A percentile compares a stretch with the other conserved stretches of the same genome.
These are phyloP conservation scores for Hysterium pulicare DNA, from an alignment of 2,329 filamentous ascomycete species.

Conservation along the genomic window DNA sequence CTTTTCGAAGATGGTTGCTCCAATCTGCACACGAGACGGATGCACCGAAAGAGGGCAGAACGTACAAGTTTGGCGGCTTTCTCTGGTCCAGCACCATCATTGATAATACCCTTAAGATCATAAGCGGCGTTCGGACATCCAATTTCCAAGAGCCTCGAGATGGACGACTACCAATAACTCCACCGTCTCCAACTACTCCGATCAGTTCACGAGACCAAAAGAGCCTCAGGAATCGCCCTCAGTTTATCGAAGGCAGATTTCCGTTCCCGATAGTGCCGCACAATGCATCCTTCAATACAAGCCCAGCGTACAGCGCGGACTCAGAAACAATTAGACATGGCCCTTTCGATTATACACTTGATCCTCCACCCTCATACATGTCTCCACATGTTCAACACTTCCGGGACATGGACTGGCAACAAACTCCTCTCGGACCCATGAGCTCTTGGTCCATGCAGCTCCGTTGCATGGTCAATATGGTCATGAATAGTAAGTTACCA, in stretches of 20 bases:
- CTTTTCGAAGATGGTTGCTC: constrained; percentile 27
- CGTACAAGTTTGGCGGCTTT: constrained; percentile 23
- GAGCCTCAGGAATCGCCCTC: neutral
- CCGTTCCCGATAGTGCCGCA: neutral
- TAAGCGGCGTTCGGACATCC: constrained; percentile 24
- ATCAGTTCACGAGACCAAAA: too few species aligned
- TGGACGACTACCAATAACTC: too few species aligned
- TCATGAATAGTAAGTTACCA: constrained; percentile 57
- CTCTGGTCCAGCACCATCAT: constrained; percentile 25
- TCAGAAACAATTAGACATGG: neutral
- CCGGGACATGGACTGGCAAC: constrained; percentile 66
- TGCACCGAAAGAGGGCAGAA: constrained; percentile 8
- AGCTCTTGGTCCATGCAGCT: constrained; percentile 66
- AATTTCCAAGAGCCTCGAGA: neutral
- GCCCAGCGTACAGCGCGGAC: neutral
- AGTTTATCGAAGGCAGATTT: too few species aligned
- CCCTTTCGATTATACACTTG: constrained; percentile 5
- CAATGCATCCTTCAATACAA: neutral
- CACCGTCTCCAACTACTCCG: neutral
- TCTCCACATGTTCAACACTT: constrained; percentile 68
- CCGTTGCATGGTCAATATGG: constrained; percentile 70
- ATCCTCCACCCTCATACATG: constrained; percentile 35
- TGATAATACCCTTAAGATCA: constrained; percentile 18
- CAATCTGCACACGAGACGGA: constrained; percentile 12
- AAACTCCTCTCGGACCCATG: constrained; percentile 69